Conservation (phyloP, 345 rosid species). For the Linum trigynum region DNA sequence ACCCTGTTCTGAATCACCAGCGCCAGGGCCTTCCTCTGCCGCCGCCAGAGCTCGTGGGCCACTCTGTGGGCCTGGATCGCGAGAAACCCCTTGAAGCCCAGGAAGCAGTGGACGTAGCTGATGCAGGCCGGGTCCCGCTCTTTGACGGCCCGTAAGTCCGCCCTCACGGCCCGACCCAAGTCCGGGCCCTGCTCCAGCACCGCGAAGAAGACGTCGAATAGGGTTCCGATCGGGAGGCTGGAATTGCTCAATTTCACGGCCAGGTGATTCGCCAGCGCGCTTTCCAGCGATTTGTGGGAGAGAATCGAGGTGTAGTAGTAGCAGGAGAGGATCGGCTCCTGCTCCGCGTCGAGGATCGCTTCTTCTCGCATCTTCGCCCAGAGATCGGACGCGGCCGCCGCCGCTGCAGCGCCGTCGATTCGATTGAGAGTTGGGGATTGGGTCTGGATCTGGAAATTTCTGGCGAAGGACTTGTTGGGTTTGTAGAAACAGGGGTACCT, state of each 20-base stretch:
- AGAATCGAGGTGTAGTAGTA: constrained; percentile 59
- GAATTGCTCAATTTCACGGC: constrained; percentile 57
- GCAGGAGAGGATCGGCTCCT: constrained; percentile 59
- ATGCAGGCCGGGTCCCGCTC: constrained; percentile 84
- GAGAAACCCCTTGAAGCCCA: constrained; percentile 71
- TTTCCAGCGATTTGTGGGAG: constrained; percentile 48
- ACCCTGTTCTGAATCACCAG: constrained; percentile 69
- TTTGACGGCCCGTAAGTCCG: constrained; percentile 55
- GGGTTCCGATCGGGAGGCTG: constrained; percentile 43
- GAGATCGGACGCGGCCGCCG: constrained; percentile 21
- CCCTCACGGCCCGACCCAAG: constrained; percentile 42
- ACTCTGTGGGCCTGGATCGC: constrained; percentile 76
- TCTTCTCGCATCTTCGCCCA: constrained; percentile 64
- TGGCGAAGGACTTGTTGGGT: constrained; percentile 27
- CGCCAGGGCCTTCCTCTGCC: constrained; percentile 47
- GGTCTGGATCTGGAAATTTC: constrained; percentile 37
- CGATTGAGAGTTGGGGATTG: constrained; percentile 23
- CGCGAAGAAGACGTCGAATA: constrained; percentile 51
- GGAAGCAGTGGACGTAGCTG: constrained; percentile 65
- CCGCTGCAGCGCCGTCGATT: constrained; percentile 22
- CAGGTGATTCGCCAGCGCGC: constrained; percentile 64
- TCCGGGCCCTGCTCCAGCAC: constrained; percentile 41
- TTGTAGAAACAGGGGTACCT: constrained; percentile 6
- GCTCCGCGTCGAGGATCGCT: constrained; percentile 48
- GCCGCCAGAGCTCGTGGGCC: constrained; percentile 69